Percentiles rank a stretch among this genome's conserved stretches.
Evolutionary conservation across 2,329 filamentous ascomycete genomes (phyloP).

Genomic region (Neofusicoccum umdonicola): DNA sequence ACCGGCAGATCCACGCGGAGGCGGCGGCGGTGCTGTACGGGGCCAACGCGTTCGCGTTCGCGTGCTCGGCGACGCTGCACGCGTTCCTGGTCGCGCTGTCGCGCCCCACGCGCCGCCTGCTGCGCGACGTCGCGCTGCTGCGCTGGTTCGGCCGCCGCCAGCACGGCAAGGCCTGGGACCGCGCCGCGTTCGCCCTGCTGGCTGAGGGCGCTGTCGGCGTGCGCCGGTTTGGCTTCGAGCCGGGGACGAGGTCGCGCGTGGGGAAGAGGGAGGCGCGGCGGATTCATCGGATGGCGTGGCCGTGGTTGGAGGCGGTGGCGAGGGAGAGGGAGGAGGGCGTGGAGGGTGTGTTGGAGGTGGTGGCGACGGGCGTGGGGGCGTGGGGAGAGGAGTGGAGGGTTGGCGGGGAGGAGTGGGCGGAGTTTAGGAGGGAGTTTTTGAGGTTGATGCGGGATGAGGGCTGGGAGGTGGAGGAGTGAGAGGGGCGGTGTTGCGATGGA

Average conservation of each 20-base stretch:
- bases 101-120: background rate
- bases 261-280: conserved; percentile 23
- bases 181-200: conserved; percentile 32
- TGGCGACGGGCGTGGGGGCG: background rate
- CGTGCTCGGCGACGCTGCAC: conserved; percentile 29
- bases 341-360: conserved; percentile 31
- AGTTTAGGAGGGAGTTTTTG: background rate
- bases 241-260: conserved; percentile 6
- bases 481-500: too few relatives aligned
- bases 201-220: conserved; percentile 28
- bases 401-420: background rate
- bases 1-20: too few relatives aligned
- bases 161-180: conserved; percentile 31
- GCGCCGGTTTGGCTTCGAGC: conserved; percentile 25
- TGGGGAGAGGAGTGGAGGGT: background rate
- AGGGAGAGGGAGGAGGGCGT: conserved; percentile 24
- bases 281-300: conserved; percentile 35
- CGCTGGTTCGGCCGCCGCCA: conserved; percentile 22
- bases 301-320: conserved; percentile 37
- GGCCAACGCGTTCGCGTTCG: conserved; percentile 23
- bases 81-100: conserved; percentile 26
- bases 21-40: background rate
- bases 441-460: background rate
- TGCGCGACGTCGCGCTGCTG: conserved; percentile 19
- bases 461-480: too few relatives aligned